Evolutionary conservation across 148 eudicot species (phyloP).

Genomic region (Nepenthes mirabilis): DNA sequence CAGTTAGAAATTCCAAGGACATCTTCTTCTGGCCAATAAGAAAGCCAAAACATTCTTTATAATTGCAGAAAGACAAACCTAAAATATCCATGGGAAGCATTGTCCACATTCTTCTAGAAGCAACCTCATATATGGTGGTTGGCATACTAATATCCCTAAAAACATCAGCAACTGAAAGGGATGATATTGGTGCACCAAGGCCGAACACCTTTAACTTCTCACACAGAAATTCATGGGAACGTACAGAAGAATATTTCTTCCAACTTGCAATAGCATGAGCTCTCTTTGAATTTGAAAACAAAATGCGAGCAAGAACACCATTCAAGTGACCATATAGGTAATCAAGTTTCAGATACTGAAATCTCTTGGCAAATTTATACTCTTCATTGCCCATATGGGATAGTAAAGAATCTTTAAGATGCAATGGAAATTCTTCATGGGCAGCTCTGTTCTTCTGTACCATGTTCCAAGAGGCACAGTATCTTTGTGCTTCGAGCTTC

Average conservation of each 20-base stretch:
- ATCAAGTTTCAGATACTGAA: conserved; percentile 36
- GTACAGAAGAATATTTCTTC: conserved; percentile 12
- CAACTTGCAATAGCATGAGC: conserved; percentile 3
- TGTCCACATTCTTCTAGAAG: conserved; percentile 32
- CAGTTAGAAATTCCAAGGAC: conserved; percentile 37
- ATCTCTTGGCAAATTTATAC: conserved; percentile 27
- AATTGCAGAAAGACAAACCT: conserved; percentile 34
- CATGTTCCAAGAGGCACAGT: conserved; percentile 35
- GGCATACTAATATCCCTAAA: conserved; percentile 36
- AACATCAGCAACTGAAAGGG: conserved; percentile 23
- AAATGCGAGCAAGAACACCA: conserved; percentile 21
- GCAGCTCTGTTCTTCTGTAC: conserved; percentile 8
- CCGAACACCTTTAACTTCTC: conserved; percentile 33
- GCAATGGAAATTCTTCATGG: conserved; percentile 19
- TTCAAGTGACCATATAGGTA: conserved; percentile 34
- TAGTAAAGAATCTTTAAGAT: conserved; percentile 28
- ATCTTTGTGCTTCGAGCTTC: conserved; percentile 61
- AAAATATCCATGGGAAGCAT: conserved; percentile 39
- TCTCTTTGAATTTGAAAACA: conserved; percentile 18
- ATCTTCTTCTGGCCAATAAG: conserved; percentile 15
- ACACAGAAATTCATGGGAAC: conserved; percentile 30
- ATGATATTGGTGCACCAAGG: conserved; percentile 16
- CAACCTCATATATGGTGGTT: conserved; percentile 51
- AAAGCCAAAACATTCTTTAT: conserved; percentile 22
- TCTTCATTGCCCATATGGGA: conserved; percentile 24